phyloP scores from a whole-genome alignment of 805 yeast genomes.

The Lipomyces mesembrius region DNA sequence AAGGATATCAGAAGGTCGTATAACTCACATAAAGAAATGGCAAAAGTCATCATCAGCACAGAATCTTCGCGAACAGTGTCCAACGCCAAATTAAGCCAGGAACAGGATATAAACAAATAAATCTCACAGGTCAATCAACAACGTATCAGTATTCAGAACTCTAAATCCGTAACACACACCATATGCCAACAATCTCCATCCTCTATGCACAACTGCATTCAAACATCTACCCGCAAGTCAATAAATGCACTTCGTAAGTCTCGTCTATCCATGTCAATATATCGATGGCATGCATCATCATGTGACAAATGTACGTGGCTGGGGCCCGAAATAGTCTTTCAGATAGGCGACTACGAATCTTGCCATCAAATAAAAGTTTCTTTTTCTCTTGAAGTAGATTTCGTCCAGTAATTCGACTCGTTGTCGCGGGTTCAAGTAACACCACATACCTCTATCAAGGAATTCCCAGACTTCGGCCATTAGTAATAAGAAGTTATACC shows the following conservation, averaged over 20 bases:
- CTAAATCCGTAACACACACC: not conserved
- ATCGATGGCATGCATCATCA: not conserved
- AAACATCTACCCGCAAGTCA: not conserved
- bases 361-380: slow-evolving; percentile 1
- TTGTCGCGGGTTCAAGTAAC: not conserved
- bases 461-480: slow-evolving; percentile 1
- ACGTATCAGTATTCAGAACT: not conserved
- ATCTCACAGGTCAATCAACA: not conserved
- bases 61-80: not conserved
- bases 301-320: not conserved
- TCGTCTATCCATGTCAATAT: not conserved
- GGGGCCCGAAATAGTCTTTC: not conserved
- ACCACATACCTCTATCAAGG: slow-evolving; percentile 2
- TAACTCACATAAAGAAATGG: not conserved
- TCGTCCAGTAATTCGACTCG: slow-evolving; percentile 1
- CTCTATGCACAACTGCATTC: not conserved
- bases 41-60: not conserved
- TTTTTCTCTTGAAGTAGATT: not conserved
- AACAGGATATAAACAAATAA: not conserved
- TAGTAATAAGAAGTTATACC: not conserved
- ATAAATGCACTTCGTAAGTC: not conserved
- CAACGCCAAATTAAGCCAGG: not conserved
- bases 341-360: not conserved
- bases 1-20: too few relatives aligned
- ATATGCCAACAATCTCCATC: not conserved